Evolutionary conservation across 179 eudicot species (phyloP).

Genomic region (Pouteria campechiana): DNA sequence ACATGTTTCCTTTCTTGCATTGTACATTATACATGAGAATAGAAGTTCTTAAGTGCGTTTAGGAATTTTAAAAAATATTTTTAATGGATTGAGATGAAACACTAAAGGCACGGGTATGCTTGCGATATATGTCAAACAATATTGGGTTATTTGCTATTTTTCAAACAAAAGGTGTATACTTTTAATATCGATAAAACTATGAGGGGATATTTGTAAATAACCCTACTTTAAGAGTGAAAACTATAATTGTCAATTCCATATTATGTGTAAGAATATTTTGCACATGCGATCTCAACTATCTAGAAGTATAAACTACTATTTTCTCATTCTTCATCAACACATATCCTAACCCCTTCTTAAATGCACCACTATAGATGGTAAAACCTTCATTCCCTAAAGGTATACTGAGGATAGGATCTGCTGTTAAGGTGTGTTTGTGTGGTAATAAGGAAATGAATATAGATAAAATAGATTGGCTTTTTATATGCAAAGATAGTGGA

Average conservation of each 20-base stretch:
- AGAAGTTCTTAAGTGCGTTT: too few species aligned
- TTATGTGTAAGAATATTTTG: background rate
- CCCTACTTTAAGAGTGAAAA: too few species aligned
- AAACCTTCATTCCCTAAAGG: background rate
- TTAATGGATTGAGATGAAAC: too few species aligned
- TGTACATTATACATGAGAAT: too few species aligned
- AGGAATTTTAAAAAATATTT: too few species aligned
- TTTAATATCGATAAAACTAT: too few species aligned
- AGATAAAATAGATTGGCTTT: background rate
- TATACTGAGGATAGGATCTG: background rate
- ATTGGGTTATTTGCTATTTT: too few species aligned
- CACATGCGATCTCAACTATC: background rate
- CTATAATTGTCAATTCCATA: background rate
- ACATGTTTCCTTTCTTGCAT: too few species aligned
- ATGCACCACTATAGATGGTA: background rate
- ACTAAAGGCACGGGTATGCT: too few species aligned
- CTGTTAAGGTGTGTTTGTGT: background rate
- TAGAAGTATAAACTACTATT: background rate
- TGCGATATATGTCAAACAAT: too few species aligned
- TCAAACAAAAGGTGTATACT: too few species aligned
- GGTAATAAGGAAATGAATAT: background rate
- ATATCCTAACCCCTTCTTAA: background rate
- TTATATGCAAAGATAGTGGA: background rate
- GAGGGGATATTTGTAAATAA: too few species aligned
- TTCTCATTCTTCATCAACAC: background rate